A percentile compares a stretch with the other conserved stretches of the same genome.
These are phyloP conservation scores for Penicillium simplicissimum DNA, from an alignment of 495 filamentous ascomycete species.

Conservation along the genomic window DNA sequence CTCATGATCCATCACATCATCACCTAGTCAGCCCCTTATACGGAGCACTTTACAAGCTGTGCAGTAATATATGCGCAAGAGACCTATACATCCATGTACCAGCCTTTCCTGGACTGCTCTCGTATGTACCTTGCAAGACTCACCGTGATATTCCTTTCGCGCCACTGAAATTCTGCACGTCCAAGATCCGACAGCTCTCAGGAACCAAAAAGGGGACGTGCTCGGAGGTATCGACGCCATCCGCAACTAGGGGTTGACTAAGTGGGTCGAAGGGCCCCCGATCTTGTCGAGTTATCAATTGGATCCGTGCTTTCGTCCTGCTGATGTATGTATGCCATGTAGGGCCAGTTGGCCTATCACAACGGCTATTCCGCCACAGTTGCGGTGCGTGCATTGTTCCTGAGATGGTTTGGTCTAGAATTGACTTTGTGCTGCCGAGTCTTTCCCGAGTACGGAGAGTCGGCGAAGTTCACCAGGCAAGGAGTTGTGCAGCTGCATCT, in stretches of 20 bases:
- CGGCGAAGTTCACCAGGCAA: constrained; percentile 4
- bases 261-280: constrained; percentile 14
- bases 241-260: constrained; percentile 19
- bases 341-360: constrained; percentile 19
- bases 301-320: constrained; percentile 7
- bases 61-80: not conserved
- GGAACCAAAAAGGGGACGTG: constrained; percentile 1
- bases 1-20: constrained; percentile 22
- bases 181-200: constrained; percentile 7
- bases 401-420: constrained; percentile 15
- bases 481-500: constrained; percentile 8
- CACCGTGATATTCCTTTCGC: constrained; percentile 5
- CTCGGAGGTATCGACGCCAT: constrained; percentile 21
- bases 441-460: not conserved
- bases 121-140: not conserved
- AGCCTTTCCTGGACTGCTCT: not conserved
- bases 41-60: not conserved
- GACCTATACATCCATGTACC: not conserved
- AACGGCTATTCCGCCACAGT: constrained; percentile 7
- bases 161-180: not conserved
- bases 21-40: constrained; percentile 4
- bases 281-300: constrained; percentile 21
- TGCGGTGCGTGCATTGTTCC: constrained; percentile 18
- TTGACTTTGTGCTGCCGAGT: constrained; percentile 15
- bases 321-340: constrained; percentile 1